Base-by-base conservation (phyloP, 2,329 filamentous ascomycete species). In the Aspergillus carbonarius region DNA sequence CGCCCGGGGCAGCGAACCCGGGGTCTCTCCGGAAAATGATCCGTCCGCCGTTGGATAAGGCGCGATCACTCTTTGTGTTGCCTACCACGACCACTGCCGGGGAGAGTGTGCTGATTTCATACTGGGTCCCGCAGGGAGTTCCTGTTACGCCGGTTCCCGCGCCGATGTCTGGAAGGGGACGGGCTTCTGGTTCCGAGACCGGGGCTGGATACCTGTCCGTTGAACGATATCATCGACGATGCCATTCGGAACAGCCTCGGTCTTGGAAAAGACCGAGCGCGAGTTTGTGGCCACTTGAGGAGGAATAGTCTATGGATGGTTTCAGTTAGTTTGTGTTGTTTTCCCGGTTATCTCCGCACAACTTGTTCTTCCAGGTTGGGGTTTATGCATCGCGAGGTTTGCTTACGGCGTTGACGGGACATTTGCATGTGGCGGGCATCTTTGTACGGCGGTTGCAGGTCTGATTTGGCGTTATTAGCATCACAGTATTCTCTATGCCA, bases 161-260 rank as follows among this genome's bases (percentile, higher is more conserved):
- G 20, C 10, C 48, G 2, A n/a, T 48, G 13, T 23, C 46, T 44
- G 60, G 60, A n/a, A 53, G 52, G 13, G 57, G 47, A 9, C 55
- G 49, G 20, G 15, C 34, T 20, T 18, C 23, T 15, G 53, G 50
- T 8, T 25, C 55, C 34, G 52, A 37, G 3, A 7, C 25, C 15
- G 20, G 27, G 27, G 23, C 30, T 20, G 32, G 25, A 37, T 30
- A 42, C n/a, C 54, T 63, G 25, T 23, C 55, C n/a, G 59, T 55
- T 4, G 69, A 67, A 20, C 66, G 69, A 53, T 65, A 69, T 5
- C 72, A 76, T 65, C 65, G 72, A 17, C 67, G 74, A 52, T 73
- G 72, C 55, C 74, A 76, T 62, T 76, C 74, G 12, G 73, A 75
- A 54, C 71, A 74, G 55, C 74, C 74, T 23, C 67, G 72, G 39